Base-by-base conservation (phyloP, 2,329 filamentous ascomycete species). In the Arthrobotrys megalospora region DNA sequence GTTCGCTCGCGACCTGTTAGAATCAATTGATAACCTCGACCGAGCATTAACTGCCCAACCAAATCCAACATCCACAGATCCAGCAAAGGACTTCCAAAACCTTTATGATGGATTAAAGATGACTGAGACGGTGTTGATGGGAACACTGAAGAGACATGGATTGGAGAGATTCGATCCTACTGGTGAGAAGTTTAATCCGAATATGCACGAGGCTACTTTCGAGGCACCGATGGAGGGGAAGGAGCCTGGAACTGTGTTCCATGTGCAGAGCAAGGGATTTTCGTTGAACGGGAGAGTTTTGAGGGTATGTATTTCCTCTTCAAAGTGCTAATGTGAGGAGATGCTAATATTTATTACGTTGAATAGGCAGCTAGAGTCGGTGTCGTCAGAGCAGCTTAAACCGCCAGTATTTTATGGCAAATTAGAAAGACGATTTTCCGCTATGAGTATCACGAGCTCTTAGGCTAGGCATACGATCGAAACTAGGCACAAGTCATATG, bases 11-110 rank as follows among this genome's bases (percentile, higher is more conserved):
- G 96, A 99, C 86, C 91, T 99, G 53, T 90, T 98, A 82, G 96
- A 99, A 85, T 93, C 90, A 83, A 91, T 99, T 83, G 96, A 99
- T 86, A 99, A 98, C 88, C 91, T 99, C 80, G 96, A 99, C 86
- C 94, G 94, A 81, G 96, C 96, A 50, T 89, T 99, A 50, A 85
- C 87, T 80, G 93, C 91, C 83, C 94, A 97, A 11, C 90, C 93
- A 19, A 84, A 88, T 77, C 36, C 38, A 21, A 91, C 93, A 47
- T 84, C 86, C 19, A 6, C 34, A 6, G 85, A 86, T 80, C 85
- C 87, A 82, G 84, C 85, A 28, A 88, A 88, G 81, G 85, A 88
- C 65, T 86, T 89, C 24, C 88, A 92, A 84, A 94, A 97, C 81
- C 89, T 99, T 80, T 91, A 97, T 85, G 91, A 94, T 80, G 96